Evolutionary conservation across 169 alveolate species (phyloP).

Genomic region (Plasmodium adleri): DNA sequence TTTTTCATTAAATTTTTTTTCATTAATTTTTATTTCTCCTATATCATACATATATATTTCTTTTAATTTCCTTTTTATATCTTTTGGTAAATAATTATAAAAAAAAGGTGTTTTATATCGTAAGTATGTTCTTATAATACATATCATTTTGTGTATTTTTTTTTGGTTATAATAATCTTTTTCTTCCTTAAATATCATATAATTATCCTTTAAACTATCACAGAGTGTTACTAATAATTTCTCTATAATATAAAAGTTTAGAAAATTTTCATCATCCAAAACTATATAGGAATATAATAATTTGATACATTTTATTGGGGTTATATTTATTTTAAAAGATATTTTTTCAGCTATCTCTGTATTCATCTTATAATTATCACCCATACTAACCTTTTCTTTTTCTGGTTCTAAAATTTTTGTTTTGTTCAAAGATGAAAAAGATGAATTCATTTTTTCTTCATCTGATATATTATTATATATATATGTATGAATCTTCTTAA

Average conservation of each 20-base stretch:
- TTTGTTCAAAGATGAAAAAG: not conserved
- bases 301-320: slow-evolving; percentile 28
- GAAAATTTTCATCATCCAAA: slow-evolving; percentile 58
- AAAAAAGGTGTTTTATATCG: slow-evolving; percentile 52
- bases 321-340: slow-evolving; percentile 7
- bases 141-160: slow-evolving; percentile 24
- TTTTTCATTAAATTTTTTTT: slow-evolving; percentile 57
- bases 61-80: slow-evolving; percentile 40
- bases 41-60: slow-evolving; percentile 7
- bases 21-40: slow-evolving; percentile 30
- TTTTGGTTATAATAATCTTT: not conserved
- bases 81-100: slow-evolving; percentile 39
- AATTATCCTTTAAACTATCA: slow-evolving; percentile 12
- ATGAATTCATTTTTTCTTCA: not conserved
- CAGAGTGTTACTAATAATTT: slow-evolving; percentile 24
- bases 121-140: slow-evolving; percentile 35
- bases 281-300: slow-evolving; percentile 27
- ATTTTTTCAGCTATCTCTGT: not conserved
- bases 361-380: not conserved
- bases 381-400: not conserved
- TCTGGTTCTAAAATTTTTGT: not conserved
- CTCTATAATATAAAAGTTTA: slow-evolving; percentile 45
- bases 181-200: slow-evolving; percentile 14
- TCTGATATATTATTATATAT: not conserved
- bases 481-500: slow-evolving; percentile 2